Evolutionary conservation across 2,329 filamentous ascomycete genomes (phyloP).

Genomic region (Penicillium sp.): DNA sequence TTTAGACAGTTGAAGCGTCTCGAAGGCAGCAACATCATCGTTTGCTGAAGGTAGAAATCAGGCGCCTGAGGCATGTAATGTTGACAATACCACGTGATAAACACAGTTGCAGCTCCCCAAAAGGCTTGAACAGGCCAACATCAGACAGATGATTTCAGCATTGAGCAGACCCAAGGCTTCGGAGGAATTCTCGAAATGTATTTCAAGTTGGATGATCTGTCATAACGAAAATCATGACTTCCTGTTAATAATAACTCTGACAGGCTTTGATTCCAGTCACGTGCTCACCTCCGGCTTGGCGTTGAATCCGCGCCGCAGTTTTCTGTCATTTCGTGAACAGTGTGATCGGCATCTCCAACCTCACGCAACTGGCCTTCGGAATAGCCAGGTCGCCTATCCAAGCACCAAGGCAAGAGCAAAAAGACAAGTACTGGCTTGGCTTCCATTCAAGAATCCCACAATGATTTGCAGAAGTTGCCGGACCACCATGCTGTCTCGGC

Average conservation of each 20-base stretch:
- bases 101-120: no score
- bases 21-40: neutral
- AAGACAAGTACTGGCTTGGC: neutral
- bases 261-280: slow-evolving; percentile 17
- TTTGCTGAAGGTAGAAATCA: neutral
- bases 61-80: neutral
- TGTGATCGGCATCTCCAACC: slow-evolving; percentile 9
- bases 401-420: neutral
- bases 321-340: slow-evolving; percentile 28
- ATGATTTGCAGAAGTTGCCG: slow-evolving; percentile 49
- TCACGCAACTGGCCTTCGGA: slow-evolving; percentile 3
- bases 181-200: neutral
- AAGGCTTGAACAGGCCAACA: no score
- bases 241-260: no score
- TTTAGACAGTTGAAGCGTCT: no score
- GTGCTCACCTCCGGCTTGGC: slow-evolving; percentile 40
- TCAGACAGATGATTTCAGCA: no score
- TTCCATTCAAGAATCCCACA: slow-evolving; percentile 7
- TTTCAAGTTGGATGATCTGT: neutral
- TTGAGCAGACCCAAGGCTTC: no score
- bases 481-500: slow-evolving; percentile 41
- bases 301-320: slow-evolving; percentile 41
- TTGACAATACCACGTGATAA: neutral
- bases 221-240: neutral
- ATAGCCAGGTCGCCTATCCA: neutral